Base-by-base conservation (phyloP, 2,329 filamentous ascomycete genomes). In the Piedraia hortae region DNA sequence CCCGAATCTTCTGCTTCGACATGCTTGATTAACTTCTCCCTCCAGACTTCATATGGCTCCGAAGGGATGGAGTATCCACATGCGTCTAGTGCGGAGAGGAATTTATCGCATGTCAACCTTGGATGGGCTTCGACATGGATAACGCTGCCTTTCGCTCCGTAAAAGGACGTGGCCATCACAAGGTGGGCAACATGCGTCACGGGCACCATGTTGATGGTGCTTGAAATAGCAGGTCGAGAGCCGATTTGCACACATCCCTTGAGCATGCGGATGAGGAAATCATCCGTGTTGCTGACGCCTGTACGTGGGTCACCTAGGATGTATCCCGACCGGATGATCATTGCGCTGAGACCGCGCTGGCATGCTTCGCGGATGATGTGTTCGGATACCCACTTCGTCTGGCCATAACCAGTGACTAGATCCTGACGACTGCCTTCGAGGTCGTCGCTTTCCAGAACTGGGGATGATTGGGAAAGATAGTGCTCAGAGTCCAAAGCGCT, bases 181-280 rank as follows among this genome's bases (percentile, higher is more conserved):
- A 89, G 61, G n/a, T 62, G 57, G 1, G 69, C 62, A 16, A 91
- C 78, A 32, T 89, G 75, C 29, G 65, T 64, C 12, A 90, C 78
- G 0, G 82, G 80, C 0, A 90, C 72, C 43, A 69, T 64, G 50
- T 91, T 93, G 44, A 91, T 64, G 0, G 75, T 74, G 50, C 90
- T 93, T 41, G 55, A 47, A 33, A 91, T 88, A 32, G 61, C 57
- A 1, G 80, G 82, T 0, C 75, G 58, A 3, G 56, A 54, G 2
- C 51, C 51, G 3, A 91, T 54, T 45, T 93, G 80, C 22, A 89
- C 53, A 36, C 77, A 89, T 26, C 77, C 80, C 50, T 91, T 90
- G 25, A 69, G 50, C 48, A 91, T 62, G 17, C 82, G 64, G 31
- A 90, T 60, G 4, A 93, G 50, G 52, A 91, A 93, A 45, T 91